phyloP scores from a whole-genome alignment of 495 filamentous ascomycete species.

The Aspergillus heteromorphus region DNA sequence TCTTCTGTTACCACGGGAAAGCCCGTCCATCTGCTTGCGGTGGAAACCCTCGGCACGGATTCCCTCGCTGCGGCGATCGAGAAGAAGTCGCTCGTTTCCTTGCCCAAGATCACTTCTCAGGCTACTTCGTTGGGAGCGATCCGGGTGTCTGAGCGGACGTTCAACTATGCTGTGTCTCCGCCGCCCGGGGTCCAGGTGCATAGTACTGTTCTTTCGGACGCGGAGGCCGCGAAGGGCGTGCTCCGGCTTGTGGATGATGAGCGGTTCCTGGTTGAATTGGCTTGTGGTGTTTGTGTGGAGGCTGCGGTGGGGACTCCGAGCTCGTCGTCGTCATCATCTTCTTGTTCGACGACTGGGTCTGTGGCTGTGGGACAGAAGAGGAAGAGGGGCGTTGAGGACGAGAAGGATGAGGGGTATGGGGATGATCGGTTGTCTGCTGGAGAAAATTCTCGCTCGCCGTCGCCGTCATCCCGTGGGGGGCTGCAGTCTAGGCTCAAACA shows the following conservation, averaged over 20 bases:
- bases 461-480: conserved; percentile 9
- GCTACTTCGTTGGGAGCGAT: conserved; percentile 75
- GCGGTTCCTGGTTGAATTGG: conserved; percentile 70
- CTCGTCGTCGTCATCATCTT: no score
- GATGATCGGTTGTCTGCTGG: conserved; percentile 35
- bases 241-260: conserved; percentile 78
- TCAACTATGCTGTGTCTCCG: conserved; percentile 51
- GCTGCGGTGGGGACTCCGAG: conserved; percentile 41
- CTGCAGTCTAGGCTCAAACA: conserved; percentile 50
- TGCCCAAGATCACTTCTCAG: conserved; percentile 73
- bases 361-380: conserved; percentile 28
- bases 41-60: conserved; percentile 81
- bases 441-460: conserved; percentile 19
- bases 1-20: not conserved
- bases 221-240: conserved; percentile 71
- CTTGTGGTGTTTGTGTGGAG: conserved; percentile 75
- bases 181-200: conserved; percentile 46
- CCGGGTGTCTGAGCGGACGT: conserved; percentile 66
- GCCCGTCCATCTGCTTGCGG: conserved; percentile 59
- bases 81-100: conserved; percentile 55
- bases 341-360: conserved; percentile 5
- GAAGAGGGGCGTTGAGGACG: conserved; percentile 22
- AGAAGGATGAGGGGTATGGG: conserved; percentile 35
- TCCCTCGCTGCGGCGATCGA: conserved; percentile 57
- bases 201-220: conserved; percentile 69